Conservation (phyloP, 2,329 filamentous ascomycete species). For the Alternaria sp. region DNA sequence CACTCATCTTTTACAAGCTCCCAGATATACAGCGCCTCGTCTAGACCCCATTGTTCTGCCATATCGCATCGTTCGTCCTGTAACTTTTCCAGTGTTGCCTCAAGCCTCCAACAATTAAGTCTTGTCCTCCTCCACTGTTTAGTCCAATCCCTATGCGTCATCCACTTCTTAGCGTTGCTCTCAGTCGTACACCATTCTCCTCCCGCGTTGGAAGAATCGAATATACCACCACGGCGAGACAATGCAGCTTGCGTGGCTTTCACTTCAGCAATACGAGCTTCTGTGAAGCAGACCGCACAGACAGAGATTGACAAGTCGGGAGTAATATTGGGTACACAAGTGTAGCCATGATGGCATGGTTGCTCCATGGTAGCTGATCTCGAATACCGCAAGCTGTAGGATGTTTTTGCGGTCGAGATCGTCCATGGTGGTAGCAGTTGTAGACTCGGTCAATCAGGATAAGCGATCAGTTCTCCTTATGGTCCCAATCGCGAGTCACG, state of each 20-base stretch:
- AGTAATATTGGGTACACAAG: not conserved
- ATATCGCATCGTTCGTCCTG: conserved; percentile 1
- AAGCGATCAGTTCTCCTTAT: not conserved
- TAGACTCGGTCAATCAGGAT: not conserved
- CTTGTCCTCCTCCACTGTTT: conserved; percentile 10
- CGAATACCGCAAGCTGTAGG: not conserved
- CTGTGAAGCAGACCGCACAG: conserved; percentile 18
- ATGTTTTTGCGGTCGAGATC: not conserved
- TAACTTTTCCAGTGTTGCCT: conserved; percentile 17
- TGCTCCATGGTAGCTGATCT: not conserved
- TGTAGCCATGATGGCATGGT: conserved; percentile 1
- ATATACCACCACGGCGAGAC: conserved; percentile 23
- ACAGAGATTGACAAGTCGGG: not conserved
- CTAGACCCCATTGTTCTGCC: conserved; percentile 5
- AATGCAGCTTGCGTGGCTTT: conserved; percentile 14
- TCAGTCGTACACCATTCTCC: not conserved
- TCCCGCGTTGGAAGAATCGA: not conserved
- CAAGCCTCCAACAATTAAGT: conserved; percentile 8
- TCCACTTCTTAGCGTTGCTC: not conserved
- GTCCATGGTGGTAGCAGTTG: not conserved
- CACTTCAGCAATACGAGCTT: conserved; percentile 16
- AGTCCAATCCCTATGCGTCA: conserved; percentile 3
- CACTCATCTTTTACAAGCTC: conserved; percentile 11
- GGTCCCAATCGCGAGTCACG: not conserved
- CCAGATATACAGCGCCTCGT: conserved; percentile 18